Conservation (phyloP, 371 early-diverging fungal genomes). For the Actinomortierella wolfii region DNA sequence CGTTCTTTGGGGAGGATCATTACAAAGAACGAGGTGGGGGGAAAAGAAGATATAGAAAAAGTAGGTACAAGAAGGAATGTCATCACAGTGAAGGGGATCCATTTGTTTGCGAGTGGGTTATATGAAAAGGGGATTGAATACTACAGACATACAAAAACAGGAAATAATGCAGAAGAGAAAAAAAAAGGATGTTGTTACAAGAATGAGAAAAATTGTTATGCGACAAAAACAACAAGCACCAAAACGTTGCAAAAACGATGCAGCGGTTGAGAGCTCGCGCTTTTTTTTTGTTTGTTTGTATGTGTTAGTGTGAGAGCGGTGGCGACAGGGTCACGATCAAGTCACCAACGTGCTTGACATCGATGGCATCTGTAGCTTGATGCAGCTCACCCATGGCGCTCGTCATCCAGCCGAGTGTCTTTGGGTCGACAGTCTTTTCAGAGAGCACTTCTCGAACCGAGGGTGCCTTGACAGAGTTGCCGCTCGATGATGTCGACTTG, state of each 20-base stretch:
- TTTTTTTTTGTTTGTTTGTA: neutral
- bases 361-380: slow-evolving; percentile 40
- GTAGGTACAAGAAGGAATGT: too few relatives aligned
- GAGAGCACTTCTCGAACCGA: slow-evolving; percentile 39
- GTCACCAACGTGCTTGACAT: slow-evolving; percentile 42
- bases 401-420: slow-evolving; percentile 44
- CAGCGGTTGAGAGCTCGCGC: neutral
- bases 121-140: neutral
- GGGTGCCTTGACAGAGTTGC: slow-evolving; percentile 32
- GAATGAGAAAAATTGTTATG: neutral
- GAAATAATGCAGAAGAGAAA: neutral
- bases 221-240: neutral
- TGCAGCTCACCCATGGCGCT: slow-evolving; percentile 38
- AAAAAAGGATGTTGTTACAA: neutral
- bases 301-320: slow-evolving; percentile 9
- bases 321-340: slow-evolving; percentile 38
- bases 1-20: too few relatives aligned
- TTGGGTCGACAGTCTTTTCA: slow-evolving; percentile 40
- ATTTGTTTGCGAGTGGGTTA: too few relatives aligned
- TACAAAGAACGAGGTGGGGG: too few relatives aligned
- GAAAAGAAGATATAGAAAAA: too few relatives aligned
- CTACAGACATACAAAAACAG: neutral
- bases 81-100: too few relatives aligned
- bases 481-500: slow-evolving; percentile 15
- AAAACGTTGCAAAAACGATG: neutral